Conservation (phyloP, 2,329 filamentous ascomycete genomes). For the Botrytis byssoidea region DNA sequence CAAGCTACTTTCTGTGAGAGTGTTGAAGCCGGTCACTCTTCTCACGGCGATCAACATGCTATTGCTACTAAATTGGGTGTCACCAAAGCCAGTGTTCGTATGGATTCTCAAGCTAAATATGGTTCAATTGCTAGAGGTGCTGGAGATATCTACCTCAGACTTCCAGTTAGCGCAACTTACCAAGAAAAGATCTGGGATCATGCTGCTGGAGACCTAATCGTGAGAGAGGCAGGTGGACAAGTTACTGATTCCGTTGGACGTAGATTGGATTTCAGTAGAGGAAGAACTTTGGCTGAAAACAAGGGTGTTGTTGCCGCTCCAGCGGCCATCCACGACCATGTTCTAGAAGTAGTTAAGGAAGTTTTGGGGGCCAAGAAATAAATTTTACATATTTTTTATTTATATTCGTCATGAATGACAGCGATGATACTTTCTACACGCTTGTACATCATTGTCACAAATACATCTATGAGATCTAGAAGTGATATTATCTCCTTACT, state of each 20-base stretch:
- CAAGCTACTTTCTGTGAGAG: constrained; percentile 94
- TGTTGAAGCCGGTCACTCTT: constrained; percentile 89
- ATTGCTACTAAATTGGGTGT: constrained; percentile 86
- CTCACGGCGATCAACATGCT: constrained; percentile 80
- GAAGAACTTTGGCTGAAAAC: constrained; percentile 83
- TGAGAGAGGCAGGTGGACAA: constrained; percentile 86
- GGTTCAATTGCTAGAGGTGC: constrained; percentile 90
- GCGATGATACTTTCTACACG: constrained; percentile 7
- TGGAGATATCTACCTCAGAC: constrained; percentile 88
- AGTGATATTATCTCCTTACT: constrained; percentile 32
- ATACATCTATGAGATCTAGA: constrained; percentile 22
- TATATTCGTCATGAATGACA: constrained; percentile 11
- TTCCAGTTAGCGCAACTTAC: constrained; percentile 83
- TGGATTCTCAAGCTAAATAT: constrained; percentile 99
- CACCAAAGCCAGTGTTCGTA: constrained; percentile 82
- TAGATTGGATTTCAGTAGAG: constrained; percentile 79
- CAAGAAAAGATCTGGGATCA: constrained; percentile 99
- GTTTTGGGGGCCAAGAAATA: constrained; percentile 57
- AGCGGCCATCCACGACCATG: constrained; percentile 68
- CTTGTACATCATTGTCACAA: constrained; percentile 16
- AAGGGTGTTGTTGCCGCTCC: constrained; percentile 93
- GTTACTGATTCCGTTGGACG: constrained; percentile 89
- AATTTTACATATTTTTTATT: constrained; percentile 13
- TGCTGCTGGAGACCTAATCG: constrained; percentile 90
- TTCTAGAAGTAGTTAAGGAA: constrained; percentile 78